Evolutionary conservation across 1,284 basidiomycete genomes (phyloP), one percentile per base, ranked within the genome.

Genomic region (Porogramme epimiltina): DNA sequence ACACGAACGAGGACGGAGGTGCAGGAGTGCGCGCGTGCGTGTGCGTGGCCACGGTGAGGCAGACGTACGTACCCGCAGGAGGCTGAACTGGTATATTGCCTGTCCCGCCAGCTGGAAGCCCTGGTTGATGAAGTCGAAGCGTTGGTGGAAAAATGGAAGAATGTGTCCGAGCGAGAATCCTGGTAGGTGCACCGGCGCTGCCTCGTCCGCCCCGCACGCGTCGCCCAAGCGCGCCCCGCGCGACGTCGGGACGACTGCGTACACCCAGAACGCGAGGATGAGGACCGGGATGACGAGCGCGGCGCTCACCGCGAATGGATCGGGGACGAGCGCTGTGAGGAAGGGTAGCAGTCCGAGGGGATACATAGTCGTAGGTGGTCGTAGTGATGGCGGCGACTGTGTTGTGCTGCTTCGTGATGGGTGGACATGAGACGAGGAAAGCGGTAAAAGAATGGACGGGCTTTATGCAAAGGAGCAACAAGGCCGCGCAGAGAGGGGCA

Each of bases 91-190:
- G 64, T 85, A 89, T 38, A 84, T 65, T 49, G 76, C 74, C 55
- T 84, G 75, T 4, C 83, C 83, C 33, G 85, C 85, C 45, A 78
- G 78, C 56, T 78, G 74, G 67, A 89, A 87, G 18, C 81, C 87
- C 71, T 80, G 80, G 61, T 81, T 82, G 54, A 89, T 63, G 67
- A 89, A 89, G 64, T 88, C 85, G 63, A 81, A 84, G 48, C 87
- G 77, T 60, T 69, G 71, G 46, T 76, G 78, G 65, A 88, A 89
- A 73, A 89, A 89, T 18, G 85, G 81, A 28, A 71, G 64, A 49
- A 86, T 82, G 54, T 79, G 73, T 58, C 79, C 74, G 50, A 85
- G 69, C 52, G 78, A 77, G 42, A 72, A 72, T 43, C 79, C 78
- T 40, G 85, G 84, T 4, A 89, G 71, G 45, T 72, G 73, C 45